These are phyloP conservation scores for Gentiana macrophylla DNA, from an alignment of 257 asterid genomes.

Conservation along the genomic window DNA sequence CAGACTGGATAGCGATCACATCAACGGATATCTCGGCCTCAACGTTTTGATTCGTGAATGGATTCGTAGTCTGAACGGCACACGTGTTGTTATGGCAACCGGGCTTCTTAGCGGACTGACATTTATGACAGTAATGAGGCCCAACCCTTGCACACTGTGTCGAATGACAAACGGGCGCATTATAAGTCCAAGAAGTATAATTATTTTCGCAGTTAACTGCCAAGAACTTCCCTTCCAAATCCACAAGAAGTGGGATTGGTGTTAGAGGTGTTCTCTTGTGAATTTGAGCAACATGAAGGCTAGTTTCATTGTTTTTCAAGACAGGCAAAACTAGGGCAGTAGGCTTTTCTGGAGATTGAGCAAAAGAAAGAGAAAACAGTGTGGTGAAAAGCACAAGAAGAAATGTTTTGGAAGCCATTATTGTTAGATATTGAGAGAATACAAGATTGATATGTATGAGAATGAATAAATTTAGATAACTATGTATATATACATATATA, in stretches of 20 bases:
- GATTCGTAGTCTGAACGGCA: constrained; percentile 29
- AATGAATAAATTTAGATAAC: background rate
- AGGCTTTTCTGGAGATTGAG: constrained; percentile 14
- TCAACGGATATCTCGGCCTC: constrained; percentile 36
- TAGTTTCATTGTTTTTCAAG: constrained; percentile 23
- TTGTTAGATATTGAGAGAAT: background rate
- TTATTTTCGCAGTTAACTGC: constrained; percentile 15
- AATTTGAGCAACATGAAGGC: constrained; percentile 24
- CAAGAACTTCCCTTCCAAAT: constrained; percentile 29
- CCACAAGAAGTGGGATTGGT: constrained; percentile 28
- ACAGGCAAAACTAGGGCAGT: constrained; percentile 19
- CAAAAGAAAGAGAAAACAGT: constrained; percentile 2
- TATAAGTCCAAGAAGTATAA: constrained; percentile 33
- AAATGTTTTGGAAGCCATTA: constrained; percentile 4
- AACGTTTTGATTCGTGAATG: constrained; percentile 19
- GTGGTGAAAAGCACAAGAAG: constrained; percentile 3
- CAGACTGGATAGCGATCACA: constrained; percentile 21
- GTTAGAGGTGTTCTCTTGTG: constrained; percentile 26
- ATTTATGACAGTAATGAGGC: constrained; percentile 25
- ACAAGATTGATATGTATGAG: too few species aligned
- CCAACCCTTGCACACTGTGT: constrained; percentile 29
- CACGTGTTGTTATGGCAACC: constrained; percentile 58
- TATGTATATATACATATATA: background rate
- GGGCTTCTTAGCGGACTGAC: constrained; percentile 14
- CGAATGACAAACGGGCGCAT: constrained; percentile 42